Evolutionary conservation across 306 rosid genomes (phyloP).

Genomic region (Dryas alaskensis): DNA sequence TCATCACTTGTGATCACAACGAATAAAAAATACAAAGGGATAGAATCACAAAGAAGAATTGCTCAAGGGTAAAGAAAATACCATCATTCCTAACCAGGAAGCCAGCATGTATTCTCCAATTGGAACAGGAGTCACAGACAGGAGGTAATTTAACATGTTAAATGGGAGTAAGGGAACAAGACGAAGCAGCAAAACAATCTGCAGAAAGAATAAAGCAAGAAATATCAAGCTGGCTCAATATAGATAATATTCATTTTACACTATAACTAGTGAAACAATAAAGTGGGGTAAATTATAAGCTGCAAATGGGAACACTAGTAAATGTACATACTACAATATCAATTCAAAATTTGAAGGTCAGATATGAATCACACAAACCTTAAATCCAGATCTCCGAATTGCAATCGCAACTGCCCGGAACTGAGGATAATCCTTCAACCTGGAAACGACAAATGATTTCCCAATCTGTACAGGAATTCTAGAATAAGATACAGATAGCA

Average conservation of each 20-base stretch:
- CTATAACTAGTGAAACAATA: neutral
- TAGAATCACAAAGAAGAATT: slow-evolving; percentile 7
- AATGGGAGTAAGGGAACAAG: slow-evolving; percentile 97
- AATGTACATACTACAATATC: neutral
- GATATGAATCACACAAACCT: slow-evolving; percentile 50
- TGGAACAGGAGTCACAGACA: slow-evolving; percentile 91
- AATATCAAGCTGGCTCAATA: neutral
- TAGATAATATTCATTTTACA: neutral
- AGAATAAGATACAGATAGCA: slow-evolving; percentile 24
- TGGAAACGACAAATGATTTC: slow-evolving; percentile 79
- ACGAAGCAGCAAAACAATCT: slow-evolving; percentile 90
- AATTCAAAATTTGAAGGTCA: slow-evolving; percentile 4
- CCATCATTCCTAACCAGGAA: slow-evolving; percentile 99
- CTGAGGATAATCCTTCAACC: slow-evolving; percentile 91
- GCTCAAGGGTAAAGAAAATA: slow-evolving; percentile 40
- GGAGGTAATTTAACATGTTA: slow-evolving; percentile 82
- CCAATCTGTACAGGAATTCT: slow-evolving; percentile 64
- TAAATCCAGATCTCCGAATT: slow-evolving; percentile 75
- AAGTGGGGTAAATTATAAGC: slow-evolving; percentile 1
- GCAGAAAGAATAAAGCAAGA: slow-evolving; percentile 25
- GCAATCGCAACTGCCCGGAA: slow-evolving; percentile 88
- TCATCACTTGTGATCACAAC: neutral
- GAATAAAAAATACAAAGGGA: neutral
- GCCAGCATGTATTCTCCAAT: slow-evolving; percentile 81
- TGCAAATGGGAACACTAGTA: neutral